Evolutionary conservation across 345 rosid species (phyloP).

Genomic region (Hibiscus mutabilis): DNA sequence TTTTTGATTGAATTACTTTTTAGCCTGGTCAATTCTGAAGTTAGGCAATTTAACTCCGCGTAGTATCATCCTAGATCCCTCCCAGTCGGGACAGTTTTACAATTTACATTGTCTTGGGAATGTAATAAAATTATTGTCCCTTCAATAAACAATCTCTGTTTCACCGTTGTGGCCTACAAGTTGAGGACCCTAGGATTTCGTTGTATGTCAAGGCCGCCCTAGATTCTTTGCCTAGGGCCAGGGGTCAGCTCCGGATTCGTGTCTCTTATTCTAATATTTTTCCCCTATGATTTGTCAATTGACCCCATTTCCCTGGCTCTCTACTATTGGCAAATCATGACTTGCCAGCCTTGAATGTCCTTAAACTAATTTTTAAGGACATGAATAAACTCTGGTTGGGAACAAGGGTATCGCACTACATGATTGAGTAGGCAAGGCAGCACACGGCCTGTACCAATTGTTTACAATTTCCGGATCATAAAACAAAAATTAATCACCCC

Average conservation of each 20-base stretch:
- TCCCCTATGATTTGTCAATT: conserved; percentile 11
- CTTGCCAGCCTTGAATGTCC: conserved; percentile 44
- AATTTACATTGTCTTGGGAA: background rate
- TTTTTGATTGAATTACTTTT: too few species aligned
- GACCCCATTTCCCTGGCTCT: conserved; percentile 11
- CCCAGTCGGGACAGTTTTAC: background rate
- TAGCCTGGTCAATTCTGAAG: too few species aligned
- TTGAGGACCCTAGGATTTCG: background rate
- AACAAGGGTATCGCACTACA: conserved; percentile 5
- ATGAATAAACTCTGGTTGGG: background rate
- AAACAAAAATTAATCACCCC: background rate
- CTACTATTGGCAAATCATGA: conserved; percentile 14
- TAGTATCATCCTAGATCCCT: too few species aligned
- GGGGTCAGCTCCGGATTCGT: conserved; percentile 10
- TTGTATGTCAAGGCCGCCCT: background rate
- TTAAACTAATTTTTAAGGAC: conserved; percentile 12
- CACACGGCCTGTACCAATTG: conserved; percentile 4
- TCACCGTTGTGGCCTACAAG: background rate
- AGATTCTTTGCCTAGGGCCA: conserved; percentile 19
- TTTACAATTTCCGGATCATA: conserved; percentile 4
- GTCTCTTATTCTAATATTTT: background rate
- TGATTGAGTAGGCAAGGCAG: conserved; percentile 32
- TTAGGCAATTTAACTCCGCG: too few species aligned
- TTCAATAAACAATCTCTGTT: background rate
- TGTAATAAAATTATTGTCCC: background rate